phyloP scores from a whole-genome alignment of 345 rosid genomes.

The Eucalyptus erythrocorys region DNA sequence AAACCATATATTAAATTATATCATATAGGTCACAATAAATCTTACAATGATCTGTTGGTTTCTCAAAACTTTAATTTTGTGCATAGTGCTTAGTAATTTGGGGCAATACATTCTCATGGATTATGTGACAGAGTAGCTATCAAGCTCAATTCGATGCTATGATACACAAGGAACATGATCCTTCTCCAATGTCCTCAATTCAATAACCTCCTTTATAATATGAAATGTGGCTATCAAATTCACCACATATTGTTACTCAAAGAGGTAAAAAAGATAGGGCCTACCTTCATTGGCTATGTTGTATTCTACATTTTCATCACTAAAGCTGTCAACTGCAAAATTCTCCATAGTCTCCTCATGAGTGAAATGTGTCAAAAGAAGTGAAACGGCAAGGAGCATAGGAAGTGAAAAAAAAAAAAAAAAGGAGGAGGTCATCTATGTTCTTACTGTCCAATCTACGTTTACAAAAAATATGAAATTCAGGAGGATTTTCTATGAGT shows the following conservation, averaged over 20 bases:
- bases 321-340: slow-evolving; percentile 74
- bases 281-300: slow-evolving; percentile 69
- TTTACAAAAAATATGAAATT: not conserved
- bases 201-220: not conserved
- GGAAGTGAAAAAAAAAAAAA: too few relatives aligned
- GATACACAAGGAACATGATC: not conserved
- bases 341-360: slow-evolving; percentile 63
- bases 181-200: not conserved
- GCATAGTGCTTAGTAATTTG: not conserved
- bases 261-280: not conserved
- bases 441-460: not conserved
- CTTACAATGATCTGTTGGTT: too few relatives aligned
- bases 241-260: not conserved
- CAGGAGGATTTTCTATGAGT: not conserved
- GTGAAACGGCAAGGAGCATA: not conserved
- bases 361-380: not conserved
- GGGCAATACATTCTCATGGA: not conserved
- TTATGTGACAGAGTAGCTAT: not conserved
- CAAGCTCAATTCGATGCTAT: not conserved
- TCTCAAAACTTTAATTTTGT: too few relatives aligned
- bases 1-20: too few relatives aligned
- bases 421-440: not conserved
- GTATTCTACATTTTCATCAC: slow-evolving; percentile 83
- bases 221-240: not conserved
- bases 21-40: too few relatives aligned